Evolutionary conservation across 495 filamentous ascomycete genomes (phyloP), one percentile per base, ranked within the genome.

Genomic region (Astrocystis sublimbata): DNA sequence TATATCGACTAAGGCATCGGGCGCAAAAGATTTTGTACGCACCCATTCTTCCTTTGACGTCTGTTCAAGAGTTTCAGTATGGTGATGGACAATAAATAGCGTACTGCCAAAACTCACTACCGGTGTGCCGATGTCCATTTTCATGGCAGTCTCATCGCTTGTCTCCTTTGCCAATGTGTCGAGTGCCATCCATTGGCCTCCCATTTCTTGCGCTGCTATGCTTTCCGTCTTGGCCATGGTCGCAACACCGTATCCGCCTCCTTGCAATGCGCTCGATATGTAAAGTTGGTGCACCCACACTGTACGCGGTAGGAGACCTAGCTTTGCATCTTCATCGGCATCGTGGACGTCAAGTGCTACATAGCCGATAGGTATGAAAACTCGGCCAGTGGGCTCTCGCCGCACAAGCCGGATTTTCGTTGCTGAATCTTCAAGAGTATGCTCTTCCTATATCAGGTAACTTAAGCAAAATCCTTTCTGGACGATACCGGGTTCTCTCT

Each of bases 11-110:
- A n/a, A n/a, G n/a, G n/a, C n/a, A n/a, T n/a, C n/a, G n/a, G n/a
- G n/a, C n/a, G n/a, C n/a, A n/a, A n/a, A n/a, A n/a, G n/a, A n/a
- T n/a, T n/a, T n/a, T n/a, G n/a, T n/a, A n/a, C n/a, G n/a, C n/a
- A n/a, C n/a, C n/a, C 82, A 88, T 7, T 82, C 83, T 35, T 84
- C 67, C 38, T 66, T 76, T 19, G 68, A 60, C 35, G 73, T 33
- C 74, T 75, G 55, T 41, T 46, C 46, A 57, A 28, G 23, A 64
- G n/a, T 54, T 33, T 40, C 38, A 58, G 24, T 41, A 51, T 45
- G 10, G 47, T 43, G 35, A 15, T 42, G 10, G 45, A 26, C 46
- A 46, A 19, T 49, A 23, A 31, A n/a, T 30, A 40, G 41, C 19
- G 45, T 19, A 52, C 60, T n/a, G n/a, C n/a, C n/a, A n/a, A n/a